Conservation (phyloP, 331 rosid species). For the Malus hybrid region DNA sequence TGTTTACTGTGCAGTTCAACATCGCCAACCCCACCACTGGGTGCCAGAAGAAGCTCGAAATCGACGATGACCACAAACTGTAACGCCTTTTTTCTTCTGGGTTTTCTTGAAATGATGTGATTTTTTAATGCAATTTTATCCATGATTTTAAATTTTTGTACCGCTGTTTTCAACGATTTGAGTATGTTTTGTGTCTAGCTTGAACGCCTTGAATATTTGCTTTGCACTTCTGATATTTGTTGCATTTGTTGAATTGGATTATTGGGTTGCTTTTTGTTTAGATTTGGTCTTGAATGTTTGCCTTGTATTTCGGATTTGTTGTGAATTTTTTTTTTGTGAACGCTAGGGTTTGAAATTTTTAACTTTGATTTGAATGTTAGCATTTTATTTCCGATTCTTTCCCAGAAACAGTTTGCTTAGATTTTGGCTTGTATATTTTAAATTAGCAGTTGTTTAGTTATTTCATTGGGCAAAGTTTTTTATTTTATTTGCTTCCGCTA, state of each 20-base stretch:
- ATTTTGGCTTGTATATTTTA: background rate
- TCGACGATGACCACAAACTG: constrained; percentile 83
- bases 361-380: background rate
- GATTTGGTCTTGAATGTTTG: background rate
- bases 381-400: background rate
- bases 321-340: background rate
- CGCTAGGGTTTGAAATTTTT: background rate
- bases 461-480: background rate
- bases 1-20: constrained; percentile 48
- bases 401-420: background rate
- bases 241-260: background rate
- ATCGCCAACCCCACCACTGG: constrained; percentile 92
- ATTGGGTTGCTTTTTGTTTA: background rate
- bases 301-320: background rate
- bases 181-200: too few species aligned
- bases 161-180: background rate
- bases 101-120: background rate
- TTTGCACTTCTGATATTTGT: background rate
- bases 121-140: background rate
- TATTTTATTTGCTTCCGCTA: background rate
- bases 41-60: constrained; percentile 80
- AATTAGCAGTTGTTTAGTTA: background rate
- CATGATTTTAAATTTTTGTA: background rate
- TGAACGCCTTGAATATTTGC: background rate
- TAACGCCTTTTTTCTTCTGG: constrained; percentile 2